Evolutionary conservation across 2,329 filamentous ascomycete genomes (phyloP).

Genomic region (Aspergillus ochraceus): DNA sequence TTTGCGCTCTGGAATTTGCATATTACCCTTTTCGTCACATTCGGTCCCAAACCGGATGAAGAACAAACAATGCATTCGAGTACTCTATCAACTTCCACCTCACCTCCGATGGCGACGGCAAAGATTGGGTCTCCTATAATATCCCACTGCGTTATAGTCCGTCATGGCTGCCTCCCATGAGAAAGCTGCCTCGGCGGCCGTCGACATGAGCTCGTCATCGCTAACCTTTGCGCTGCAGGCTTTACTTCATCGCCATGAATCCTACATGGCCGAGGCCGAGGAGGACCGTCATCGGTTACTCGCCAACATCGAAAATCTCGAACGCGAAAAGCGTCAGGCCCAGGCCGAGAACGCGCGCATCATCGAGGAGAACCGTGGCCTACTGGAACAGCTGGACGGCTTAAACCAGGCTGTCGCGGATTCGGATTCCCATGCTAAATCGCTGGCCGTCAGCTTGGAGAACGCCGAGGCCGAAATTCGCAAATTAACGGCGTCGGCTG

Average conservation of each 20-base stretch:
- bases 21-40: not conserved
- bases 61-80: not conserved
- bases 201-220: slow-evolving; percentile 42
- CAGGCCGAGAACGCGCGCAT: slow-evolving; percentile 75
- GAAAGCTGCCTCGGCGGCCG: slow-evolving; percentile 20
- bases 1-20: slow-evolving; percentile 13
- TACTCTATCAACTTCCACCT: not conserved
- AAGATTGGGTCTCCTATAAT: slow-evolving; percentile 26
- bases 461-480: slow-evolving; percentile 76
- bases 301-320: slow-evolving; percentile 71
- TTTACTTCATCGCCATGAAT: slow-evolving; percentile 85
- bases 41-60: not conserved
- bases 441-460: slow-evolving; percentile 72
- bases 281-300: slow-evolving; percentile 74
- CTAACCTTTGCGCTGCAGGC: slow-evolving; percentile 81
- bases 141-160: slow-evolving; percentile 30
- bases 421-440: slow-evolving; percentile 76
- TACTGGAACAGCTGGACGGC: slow-evolving; percentile 80
- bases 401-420: slow-evolving; percentile 77
- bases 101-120: slow-evolving; percentile 23
- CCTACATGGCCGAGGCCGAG: slow-evolving; percentile 90
- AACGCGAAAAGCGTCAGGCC: slow-evolving; percentile 69
- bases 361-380: slow-evolving; percentile 76
- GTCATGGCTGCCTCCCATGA: slow-evolving; percentile 28
- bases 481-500: slow-evolving; percentile 70